Percentiles rank a stretch among this genome's conserved stretches.
Conservation (phyloP, 768 basidiomycete genomes). For the Tephrocybe sp. region DNA sequence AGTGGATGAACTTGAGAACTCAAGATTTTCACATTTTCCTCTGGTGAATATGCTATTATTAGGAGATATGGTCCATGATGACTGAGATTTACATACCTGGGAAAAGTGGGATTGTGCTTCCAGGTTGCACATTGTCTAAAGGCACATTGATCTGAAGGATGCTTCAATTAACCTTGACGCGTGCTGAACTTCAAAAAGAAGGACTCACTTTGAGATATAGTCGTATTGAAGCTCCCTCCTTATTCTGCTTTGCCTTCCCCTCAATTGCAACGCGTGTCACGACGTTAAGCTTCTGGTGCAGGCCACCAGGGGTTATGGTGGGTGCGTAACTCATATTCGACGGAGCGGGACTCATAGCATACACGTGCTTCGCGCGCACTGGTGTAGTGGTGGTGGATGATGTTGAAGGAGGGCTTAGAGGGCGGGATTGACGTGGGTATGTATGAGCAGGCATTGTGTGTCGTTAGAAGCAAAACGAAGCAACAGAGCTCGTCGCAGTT, state of each 20-base stretch:
- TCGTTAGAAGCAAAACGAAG: not conserved
- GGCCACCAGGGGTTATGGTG: constrained; percentile 43
- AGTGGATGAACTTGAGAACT: constrained; percentile 76
- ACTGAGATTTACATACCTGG: constrained; percentile 47
- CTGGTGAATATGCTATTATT: constrained; percentile 30
- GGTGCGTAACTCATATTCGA: constrained; percentile 42
- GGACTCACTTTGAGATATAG: constrained; percentile 75
- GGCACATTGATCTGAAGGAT: constrained; percentile 59
- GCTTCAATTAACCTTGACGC: not conserved
- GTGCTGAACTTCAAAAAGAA: not conserved
- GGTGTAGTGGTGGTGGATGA: constrained; percentile 11
- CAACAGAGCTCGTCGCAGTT: no score
- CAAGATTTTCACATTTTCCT: constrained; percentile 78
- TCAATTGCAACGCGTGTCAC: constrained; percentile 76
- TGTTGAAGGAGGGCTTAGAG: constrained; percentile 12
- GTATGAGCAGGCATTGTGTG: constrained; percentile 12
- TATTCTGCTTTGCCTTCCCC: constrained; percentile 65
- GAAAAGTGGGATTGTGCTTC: constrained; percentile 69
- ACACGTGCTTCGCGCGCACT: constrained; percentile 16
- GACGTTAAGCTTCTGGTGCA: constrained; percentile 56
- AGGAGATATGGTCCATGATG: not conserved
- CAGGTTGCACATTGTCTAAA: constrained; percentile 64
- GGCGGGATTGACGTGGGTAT: constrained; percentile 14
- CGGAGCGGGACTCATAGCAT: constrained; percentile 19
- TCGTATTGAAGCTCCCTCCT: constrained; percentile 65